Percentiles rank a stretch among this genome's conserved stretches.
These are phyloP conservation scores for Biancaea sappan DNA, from an alignment of 306 rosid species.

Conservation along the genomic window DNA sequence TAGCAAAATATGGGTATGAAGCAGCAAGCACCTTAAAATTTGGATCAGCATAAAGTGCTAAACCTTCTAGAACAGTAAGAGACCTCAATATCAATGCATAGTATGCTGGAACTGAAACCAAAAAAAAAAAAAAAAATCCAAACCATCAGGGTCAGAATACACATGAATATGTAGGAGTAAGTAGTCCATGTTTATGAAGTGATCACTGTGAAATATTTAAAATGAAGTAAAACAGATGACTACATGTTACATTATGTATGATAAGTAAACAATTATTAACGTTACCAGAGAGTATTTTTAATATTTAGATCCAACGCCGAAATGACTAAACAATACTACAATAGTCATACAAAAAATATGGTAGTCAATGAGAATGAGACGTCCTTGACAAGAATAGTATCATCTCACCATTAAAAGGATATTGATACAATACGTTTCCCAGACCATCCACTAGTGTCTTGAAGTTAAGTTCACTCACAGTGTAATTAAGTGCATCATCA, in stretches of 20 bases:
- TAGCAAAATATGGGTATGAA: conserved; percentile 91
- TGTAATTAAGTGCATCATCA: conserved; percentile 82
- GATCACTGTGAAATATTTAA: conserved; percentile 7
- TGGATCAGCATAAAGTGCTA: conserved; percentile 92
- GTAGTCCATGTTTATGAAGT: neutral
- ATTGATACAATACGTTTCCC: conserved; percentile 84
- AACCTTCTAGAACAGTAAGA: conserved; percentile 89
- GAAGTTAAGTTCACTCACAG: conserved; percentile 95
- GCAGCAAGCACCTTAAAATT: conserved; percentile 96
- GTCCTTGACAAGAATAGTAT: conserved; percentile 15
- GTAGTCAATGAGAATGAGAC: neutral
- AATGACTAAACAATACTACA: neutral
- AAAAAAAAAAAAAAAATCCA: conserved; percentile 30
- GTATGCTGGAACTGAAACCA: conserved; percentile 91
- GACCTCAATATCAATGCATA: conserved; percentile 92
- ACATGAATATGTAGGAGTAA: conserved; percentile 24
- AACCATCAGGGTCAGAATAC: conserved; percentile 32
- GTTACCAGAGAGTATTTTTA: neutral
- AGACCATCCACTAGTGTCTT: conserved; percentile 91
- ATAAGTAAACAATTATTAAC: neutral
- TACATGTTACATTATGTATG: neutral
- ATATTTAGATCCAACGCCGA: neutral
- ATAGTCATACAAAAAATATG: neutral
- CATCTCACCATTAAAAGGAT: conserved; percentile 86
- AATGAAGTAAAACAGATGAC: conserved; percentile 6